phyloP scores from a whole-genome alignment of 148 eudicot genomes.

The Rhododendron ferrugineum region DNA sequence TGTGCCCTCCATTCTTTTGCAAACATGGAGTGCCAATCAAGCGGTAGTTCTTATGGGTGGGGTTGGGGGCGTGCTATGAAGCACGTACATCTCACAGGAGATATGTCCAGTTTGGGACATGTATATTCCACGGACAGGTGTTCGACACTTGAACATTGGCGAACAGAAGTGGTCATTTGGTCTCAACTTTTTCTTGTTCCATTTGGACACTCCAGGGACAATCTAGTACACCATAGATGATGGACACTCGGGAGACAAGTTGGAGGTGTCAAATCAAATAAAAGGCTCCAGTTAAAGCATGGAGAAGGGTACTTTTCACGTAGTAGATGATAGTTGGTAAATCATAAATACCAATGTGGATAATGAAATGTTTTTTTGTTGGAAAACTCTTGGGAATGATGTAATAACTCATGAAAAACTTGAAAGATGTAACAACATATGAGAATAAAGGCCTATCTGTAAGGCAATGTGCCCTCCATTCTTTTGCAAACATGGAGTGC shows the following conservation, averaged over 20 bases:
- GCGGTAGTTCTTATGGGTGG: neutral
- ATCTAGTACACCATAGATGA: too few relatives aligned
- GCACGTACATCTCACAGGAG: neutral
- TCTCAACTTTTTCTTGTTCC: neutral
- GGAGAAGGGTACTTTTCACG: neutral
- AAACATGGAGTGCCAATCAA: neutral
- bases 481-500: too few relatives aligned
- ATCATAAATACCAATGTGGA: neutral
- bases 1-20: too few relatives aligned
- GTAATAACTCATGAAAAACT: too few relatives aligned
- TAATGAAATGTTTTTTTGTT: neutral
- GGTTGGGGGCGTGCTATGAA: neutral
- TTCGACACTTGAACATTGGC: neutral
- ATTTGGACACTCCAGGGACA: neutral
- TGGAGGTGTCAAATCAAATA: neutral
- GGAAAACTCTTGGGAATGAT: too few relatives aligned
- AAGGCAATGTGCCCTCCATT: too few relatives aligned
- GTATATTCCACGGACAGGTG: neutral
- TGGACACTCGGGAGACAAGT: too few relatives aligned
- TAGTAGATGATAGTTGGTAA: too few relatives aligned
- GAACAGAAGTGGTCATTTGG: neutral
- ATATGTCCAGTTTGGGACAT: neutral
- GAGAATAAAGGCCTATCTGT: too few relatives aligned
- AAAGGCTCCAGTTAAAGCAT: neutral
- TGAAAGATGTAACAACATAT: too few relatives aligned